A percentile compares a stretch with the other conserved stretches of the same genome.
phyloP scores from a whole-genome alignment of 2,329 filamentous ascomycete species.

The Colletotrichum sp. region DNA sequence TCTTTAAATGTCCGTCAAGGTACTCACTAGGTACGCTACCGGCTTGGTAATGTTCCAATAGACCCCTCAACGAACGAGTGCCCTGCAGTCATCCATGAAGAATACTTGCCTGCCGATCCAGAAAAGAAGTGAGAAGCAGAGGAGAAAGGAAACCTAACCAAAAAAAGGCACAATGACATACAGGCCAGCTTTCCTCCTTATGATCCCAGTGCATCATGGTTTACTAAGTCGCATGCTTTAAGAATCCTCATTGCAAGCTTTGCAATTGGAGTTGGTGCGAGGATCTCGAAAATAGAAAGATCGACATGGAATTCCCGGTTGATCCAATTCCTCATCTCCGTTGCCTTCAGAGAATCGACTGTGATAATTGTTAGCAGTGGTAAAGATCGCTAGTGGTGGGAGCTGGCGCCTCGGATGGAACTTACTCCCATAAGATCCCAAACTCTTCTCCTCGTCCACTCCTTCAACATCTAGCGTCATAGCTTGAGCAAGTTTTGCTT shows the following conservation, averaged over 20 bases:
- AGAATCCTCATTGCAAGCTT: background rate
- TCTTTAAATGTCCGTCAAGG: too few species aligned
- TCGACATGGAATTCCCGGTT: slow-evolving; percentile 24
- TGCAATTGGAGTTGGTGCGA: background rate
- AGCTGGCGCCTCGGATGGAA: background rate
- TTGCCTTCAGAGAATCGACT: slow-evolving; percentile 28
- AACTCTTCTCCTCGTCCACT: slow-evolving; percentile 21
- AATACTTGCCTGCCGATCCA: too few species aligned
- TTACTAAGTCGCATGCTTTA: background rate
- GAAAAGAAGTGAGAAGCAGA: too few species aligned
- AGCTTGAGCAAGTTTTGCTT: slow-evolving; percentile 30
- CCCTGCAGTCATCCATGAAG: too few species aligned
- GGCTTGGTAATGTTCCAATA: too few species aligned
- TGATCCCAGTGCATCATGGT: background rate
- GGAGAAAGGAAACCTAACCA: too few species aligned
- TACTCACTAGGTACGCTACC: too few species aligned
- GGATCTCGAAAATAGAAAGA: slow-evolving; percentile 27
- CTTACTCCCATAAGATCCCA: slow-evolving; percentile 21
- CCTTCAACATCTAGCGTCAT: slow-evolving; percentile 13
- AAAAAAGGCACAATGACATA: background rate
- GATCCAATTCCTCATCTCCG: slow-evolving; percentile 29
- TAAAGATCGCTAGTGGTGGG: background rate
- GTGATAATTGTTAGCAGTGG: background rate
- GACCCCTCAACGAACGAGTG: too few species aligned
- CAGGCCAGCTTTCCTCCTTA: background rate